Evolutionary conservation across 2,329 filamentous ascomycete species (phyloP).

Genomic region (Pseudogymnoascus sp.): DNA sequence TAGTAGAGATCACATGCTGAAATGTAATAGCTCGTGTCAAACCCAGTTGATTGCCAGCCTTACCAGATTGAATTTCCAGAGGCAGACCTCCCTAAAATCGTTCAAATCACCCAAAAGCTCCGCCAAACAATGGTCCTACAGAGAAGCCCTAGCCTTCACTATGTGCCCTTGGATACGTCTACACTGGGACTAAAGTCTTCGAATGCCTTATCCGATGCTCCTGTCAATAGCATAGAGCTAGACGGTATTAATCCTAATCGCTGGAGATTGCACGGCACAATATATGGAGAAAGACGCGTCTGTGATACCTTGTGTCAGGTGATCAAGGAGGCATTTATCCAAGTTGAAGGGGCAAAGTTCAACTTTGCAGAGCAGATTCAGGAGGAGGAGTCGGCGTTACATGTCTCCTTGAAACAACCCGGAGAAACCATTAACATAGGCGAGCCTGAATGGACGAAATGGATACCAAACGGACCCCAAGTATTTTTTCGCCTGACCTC

Average conservation of each 20-base stretch:
- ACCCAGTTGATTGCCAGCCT: slow-evolving; percentile 41
- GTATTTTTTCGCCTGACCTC: slow-evolving; percentile 47
- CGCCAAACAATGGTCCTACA: slow-evolving; percentile 39
- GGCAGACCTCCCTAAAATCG: slow-evolving; percentile 41
- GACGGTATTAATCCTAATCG: slow-evolving; percentile 37
- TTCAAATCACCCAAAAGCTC: slow-evolving; percentile 40
- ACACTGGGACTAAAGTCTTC: slow-evolving; percentile 34
- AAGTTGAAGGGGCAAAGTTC: slow-evolving; percentile 28
- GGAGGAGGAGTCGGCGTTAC: too few species aligned
- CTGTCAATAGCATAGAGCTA: slow-evolving; percentile 34
- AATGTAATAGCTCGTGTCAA: slow-evolving; percentile 41
- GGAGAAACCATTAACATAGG: slow-evolving; percentile 15
- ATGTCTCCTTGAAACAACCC: too few species aligned
- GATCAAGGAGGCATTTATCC: slow-evolving; percentile 24
- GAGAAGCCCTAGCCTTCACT: slow-evolving; percentile 17
- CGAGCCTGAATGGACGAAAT: slow-evolving; percentile 33
- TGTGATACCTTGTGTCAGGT: slow-evolving; percentile 29
- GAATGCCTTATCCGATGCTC: slow-evolving; percentile 24
- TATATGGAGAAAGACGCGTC: slow-evolving; percentile 30
- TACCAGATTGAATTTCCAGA: slow-evolving; percentile 39
- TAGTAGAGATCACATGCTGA: not conserved
- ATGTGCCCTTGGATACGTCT: slow-evolving; percentile 21
- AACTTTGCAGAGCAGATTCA: slow-evolving; percentile 22
- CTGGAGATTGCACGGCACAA: slow-evolving; percentile 42
- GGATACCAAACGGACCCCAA: slow-evolving; percentile 42